These are phyloP conservation scores for Candida sanyaensis DNA, from an alignment of 1,139 yeast genomes.

Conservation along the genomic window DNA sequence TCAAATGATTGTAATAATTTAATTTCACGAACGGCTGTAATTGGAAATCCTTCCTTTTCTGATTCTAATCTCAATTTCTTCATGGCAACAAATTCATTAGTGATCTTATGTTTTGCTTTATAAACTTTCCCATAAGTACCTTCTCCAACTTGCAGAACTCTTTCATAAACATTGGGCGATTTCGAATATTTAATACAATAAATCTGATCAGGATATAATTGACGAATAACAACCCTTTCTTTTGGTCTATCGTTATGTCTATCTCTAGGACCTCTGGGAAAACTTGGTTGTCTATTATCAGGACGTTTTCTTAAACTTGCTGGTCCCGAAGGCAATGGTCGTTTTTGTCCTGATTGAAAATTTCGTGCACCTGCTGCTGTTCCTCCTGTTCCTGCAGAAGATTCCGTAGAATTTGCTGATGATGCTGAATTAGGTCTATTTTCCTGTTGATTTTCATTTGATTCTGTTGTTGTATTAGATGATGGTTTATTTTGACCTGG, in stretches of 20 bases:
- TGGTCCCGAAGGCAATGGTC: constrained; percentile 18
- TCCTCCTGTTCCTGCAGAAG: constrained; percentile 1
- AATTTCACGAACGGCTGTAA: constrained; percentile 92
- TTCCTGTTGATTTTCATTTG: constrained; percentile 14
- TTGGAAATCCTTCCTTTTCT: constrained; percentile 94
- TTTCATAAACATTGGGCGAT: constrained; percentile 32
- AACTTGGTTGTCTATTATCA: constrained; percentile 8
- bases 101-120: constrained; percentile 65
- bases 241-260: background rate
- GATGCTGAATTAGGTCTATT: constrained; percentile 8
- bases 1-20: constrained; percentile 83
- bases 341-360: constrained; percentile 7
- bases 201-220: constrained; percentile 20
- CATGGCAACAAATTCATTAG: constrained; percentile 76
- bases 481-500: constrained; percentile 9
- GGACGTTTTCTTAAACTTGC: constrained; percentile 17
- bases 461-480: background rate
- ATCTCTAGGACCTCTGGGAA: constrained; percentile 20
- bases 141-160: constrained; percentile 51
- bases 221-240: constrained; percentile 1
- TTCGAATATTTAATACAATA: constrained; percentile 32
- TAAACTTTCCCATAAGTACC: constrained; percentile 54
- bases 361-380: background rate
- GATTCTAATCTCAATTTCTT: constrained; percentile 80
- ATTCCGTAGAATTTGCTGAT: constrained; percentile 3